Evolutionary conservation across 2,329 filamentous ascomycete species (phyloP), one percentile per base, ranked within the genome.

Genomic region (Aspergillus novofumigatus): DNA sequence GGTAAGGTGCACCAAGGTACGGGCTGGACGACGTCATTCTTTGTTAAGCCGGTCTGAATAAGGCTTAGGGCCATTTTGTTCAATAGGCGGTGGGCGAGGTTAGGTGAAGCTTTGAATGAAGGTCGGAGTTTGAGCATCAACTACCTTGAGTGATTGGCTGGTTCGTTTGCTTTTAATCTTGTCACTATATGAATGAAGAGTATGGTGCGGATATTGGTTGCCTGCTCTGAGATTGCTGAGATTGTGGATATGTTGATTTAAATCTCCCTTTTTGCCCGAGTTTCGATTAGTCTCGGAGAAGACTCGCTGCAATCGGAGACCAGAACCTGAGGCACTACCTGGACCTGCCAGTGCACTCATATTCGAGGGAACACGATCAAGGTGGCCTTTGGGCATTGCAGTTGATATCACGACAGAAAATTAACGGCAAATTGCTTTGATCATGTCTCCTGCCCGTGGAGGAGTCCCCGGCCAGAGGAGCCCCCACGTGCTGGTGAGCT

Each of bases 401-500:
- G 32, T 38, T 6, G 42, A 45, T 47, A 23, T 26, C 11, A 3
- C 32, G 14, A 38, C 23, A 47, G 11, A 6, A 47, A 17, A 21
- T 23, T 5, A 47, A 11, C 10, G 23, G 11, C 1, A 2, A 14
- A 21, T 35, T 53, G 9, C 11, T 21, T 56, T n/a, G 45, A 61
- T 58, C 57, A 71, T 72, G 70, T 65, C 66, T 50, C 65, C 67
- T 17, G 56, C 65, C 38, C 65, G 66, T 57, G 69, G 70, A 51
- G 65, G 69, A 51, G 67, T 64, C 26, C 62, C 67, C n/a, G 69
- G 68, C 52, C 76, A 77, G 63, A 69, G 77, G 55, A 77, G 75
- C 57, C 76, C 77, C 53, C 74, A 76, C 57, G 77, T 78, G 47
- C 63, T 79, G 67, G 77, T 79, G 62, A 65, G 69, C 59, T 49